Conservation (phyloP, 2,329 filamentous ascomycete species). For the Talaromyces pinophilus region DNA sequence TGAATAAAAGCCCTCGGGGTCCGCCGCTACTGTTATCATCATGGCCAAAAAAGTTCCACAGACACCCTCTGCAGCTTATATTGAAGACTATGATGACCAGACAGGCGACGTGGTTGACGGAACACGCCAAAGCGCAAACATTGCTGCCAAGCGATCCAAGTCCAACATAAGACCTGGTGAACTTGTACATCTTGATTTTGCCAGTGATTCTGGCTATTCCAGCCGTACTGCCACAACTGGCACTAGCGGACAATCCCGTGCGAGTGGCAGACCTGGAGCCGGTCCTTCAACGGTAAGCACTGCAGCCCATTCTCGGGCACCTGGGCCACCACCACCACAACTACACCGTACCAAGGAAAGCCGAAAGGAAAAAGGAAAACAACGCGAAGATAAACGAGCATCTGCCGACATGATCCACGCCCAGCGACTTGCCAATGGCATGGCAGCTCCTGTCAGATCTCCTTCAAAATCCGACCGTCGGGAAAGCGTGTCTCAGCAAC, state of each 20-base stretch:
- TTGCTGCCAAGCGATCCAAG: conserved; percentile 52
- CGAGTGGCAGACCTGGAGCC: conserved; percentile 45
- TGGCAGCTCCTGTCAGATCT: conserved; percentile 34
- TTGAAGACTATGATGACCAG: conserved; percentile 53
- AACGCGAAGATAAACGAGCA: conserved; percentile 31
- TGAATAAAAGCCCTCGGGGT: conserved; percentile 22
- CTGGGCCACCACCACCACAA: conserved; percentile 28
- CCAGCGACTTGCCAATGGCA: conserved; percentile 35
- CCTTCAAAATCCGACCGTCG: conserved; percentile 39
- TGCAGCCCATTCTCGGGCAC: conserved; percentile 8
- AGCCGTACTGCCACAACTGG: conserved; percentile 58
- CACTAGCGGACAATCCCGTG: conserved; percentile 53
- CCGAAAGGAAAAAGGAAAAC: conserved; percentile 38
- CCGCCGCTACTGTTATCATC: conserved; percentile 25
- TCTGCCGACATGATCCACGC: conserved; percentile 41
- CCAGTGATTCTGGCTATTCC: conserved; percentile 64
- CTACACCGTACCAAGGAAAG: conserved; percentile 31
- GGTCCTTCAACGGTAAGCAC: conserved; percentile 42
- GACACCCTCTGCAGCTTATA: conserved; percentile 39
- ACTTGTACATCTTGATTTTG: conserved; percentile 48
- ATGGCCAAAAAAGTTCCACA: conserved; percentile 44
- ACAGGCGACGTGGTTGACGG: conserved; percentile 46
- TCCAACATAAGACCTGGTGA: conserved; percentile 41
- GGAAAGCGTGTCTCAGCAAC: conserved; percentile 35
- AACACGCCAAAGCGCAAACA: conserved; percentile 54